phyloP scores from a whole-genome alignment of 345 rosid species.

The Eucalyptus regnans region DNA sequence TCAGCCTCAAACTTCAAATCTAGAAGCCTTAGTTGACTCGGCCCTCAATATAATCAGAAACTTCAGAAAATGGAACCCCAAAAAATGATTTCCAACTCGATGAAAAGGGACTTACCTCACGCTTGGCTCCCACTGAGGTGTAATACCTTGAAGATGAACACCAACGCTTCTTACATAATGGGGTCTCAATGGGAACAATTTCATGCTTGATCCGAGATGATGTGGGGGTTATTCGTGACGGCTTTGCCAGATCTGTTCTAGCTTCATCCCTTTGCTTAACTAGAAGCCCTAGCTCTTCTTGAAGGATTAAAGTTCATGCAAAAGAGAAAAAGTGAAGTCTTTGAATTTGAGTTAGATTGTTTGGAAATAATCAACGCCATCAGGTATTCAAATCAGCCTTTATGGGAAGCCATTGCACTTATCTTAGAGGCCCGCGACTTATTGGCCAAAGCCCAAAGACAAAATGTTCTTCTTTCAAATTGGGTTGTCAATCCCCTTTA shows the following conservation, averaged over 20 bases:
- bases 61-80: no score
- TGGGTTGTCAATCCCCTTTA: background rate
- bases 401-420: background rate
- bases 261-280: no score
- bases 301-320: background rate
- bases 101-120: no score
- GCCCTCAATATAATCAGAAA: no score
- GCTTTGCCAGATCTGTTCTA: no score
- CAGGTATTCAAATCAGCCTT: background rate
- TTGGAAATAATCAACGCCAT: background rate
- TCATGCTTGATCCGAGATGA: no score
- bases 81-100: no score
- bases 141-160: no score
- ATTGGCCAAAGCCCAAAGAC: background rate
- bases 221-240: no score
- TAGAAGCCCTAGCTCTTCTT: background rate
- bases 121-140: no score
- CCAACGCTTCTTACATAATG: no score
- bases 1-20: accelerated
- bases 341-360: background rate
- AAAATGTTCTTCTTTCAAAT: background rate
- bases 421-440: background rate
- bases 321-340: background rate
- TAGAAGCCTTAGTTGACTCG: accelerated
- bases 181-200: no score